A percentile compares a stretch with the other conserved stretches of the same genome.
phyloP scores from a whole-genome alignment of 2,329 filamentous ascomycete genomes.

The Aspergillus viridinutans region DNA sequence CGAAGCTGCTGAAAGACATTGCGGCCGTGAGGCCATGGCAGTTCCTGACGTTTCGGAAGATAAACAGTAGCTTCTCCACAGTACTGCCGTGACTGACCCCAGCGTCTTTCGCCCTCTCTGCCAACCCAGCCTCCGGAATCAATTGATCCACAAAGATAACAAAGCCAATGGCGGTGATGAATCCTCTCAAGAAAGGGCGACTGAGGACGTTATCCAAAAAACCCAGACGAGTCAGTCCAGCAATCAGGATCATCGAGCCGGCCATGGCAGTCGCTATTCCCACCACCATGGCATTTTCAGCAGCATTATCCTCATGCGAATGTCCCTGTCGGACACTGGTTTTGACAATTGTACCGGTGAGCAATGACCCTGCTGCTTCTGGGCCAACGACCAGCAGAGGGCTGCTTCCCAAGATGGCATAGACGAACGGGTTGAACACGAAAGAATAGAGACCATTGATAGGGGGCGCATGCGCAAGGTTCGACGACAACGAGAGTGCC shows the following conservation, averaged over 20 bases:
- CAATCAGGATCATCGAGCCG: constrained; percentile 81
- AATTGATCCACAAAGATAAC: constrained; percentile 95
- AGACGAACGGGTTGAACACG: constrained; percentile 85
- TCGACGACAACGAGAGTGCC: constrained; percentile 87
- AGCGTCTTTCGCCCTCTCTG: constrained; percentile 57
- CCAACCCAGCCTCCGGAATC: constrained; percentile 82
- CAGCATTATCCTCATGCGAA: constrained; percentile 61
- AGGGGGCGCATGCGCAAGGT: constrained; percentile 85
- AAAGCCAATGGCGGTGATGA: constrained; percentile 95
- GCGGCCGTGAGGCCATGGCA: constrained; percentile 71
- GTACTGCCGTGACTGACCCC: constrained; percentile 75
- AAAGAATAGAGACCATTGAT: constrained; percentile 94
- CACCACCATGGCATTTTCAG: constrained; percentile 74
- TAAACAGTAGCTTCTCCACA: constrained; percentile 78
- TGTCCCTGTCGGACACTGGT: constrained; percentile 67
- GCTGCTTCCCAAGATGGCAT: constrained; percentile 85
- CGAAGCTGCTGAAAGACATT: constrained; percentile 74
- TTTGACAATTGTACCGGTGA: constrained; percentile 83
- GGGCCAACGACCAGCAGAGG: constrained; percentile 92
- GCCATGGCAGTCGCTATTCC: constrained; percentile 85
- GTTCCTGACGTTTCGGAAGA: constrained; percentile 62
- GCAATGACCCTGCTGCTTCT: constrained; percentile 85
- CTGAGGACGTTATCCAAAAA: constrained; percentile 94
- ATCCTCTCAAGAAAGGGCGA: constrained; percentile 84
- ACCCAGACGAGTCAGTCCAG: constrained; percentile 78